A percentile compares a stretch with the other conserved stretches of the same genome.
Evolutionary conservation across 78 protist species (phyloP).

Genomic region (Planoprotostelium fungivorum): DNA sequence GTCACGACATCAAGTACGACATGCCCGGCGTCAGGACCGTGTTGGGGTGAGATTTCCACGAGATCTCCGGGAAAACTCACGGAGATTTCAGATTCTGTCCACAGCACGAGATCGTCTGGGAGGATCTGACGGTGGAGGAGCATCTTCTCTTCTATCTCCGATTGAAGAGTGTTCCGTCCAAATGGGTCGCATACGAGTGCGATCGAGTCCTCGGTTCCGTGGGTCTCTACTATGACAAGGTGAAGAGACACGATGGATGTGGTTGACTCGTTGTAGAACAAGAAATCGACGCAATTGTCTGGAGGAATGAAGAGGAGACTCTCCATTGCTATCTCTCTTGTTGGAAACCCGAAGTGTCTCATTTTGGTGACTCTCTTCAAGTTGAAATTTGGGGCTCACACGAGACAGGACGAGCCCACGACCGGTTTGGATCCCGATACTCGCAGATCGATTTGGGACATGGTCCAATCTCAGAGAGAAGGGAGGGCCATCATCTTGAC

Average conservation of each 20-base stretch:
- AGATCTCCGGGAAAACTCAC: neutral
- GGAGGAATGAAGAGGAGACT: conserved; percentile 76
- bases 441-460: conserved; percentile 67
- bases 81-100: conserved; percentile 73
- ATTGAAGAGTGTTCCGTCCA: conserved; percentile 39
- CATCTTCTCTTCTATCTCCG: conserved; percentile 68
- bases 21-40: conserved; percentile 16
- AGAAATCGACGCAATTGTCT: conserved; percentile 1
- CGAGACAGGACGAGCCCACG: conserved; percentile 25
- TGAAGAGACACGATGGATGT: neutral
- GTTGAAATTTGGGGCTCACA: conserved; percentile 2
- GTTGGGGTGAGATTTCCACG: conserved; percentile 30
- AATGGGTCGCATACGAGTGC: too few relatives aligned
- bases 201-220: too few relatives aligned
- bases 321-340: conserved; percentile 45
- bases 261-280: conserved; percentile 15
- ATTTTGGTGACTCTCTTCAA: conserved; percentile 10
- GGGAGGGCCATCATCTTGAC: conserved; percentile 47
- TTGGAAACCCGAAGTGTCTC: conserved; percentile 53
- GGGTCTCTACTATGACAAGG: too few relatives aligned
- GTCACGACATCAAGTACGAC: conserved; percentile 26
- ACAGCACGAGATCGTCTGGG: conserved; percentile 78
- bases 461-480: conserved; percentile 27
- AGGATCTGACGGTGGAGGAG: conserved; percentile 50
- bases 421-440: conserved; percentile 81